Evolutionary conservation across 2,329 filamentous ascomycete species (phyloP).

Genomic region (Xylariaceae sp.): DNA sequence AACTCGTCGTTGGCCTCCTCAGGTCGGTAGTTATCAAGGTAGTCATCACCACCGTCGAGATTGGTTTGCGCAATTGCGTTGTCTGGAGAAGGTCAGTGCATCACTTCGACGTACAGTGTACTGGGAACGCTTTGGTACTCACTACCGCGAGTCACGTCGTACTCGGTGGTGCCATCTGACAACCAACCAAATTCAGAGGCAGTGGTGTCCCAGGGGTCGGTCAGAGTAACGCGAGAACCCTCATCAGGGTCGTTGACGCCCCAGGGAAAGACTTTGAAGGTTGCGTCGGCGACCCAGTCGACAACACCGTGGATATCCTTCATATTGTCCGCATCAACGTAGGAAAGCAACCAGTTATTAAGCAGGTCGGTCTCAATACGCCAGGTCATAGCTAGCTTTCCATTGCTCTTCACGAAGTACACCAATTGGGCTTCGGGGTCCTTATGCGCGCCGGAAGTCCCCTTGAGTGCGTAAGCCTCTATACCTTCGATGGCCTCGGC

Average conservation of each 20-base stretch:
- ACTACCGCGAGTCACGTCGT: slow-evolving; percentile 51
- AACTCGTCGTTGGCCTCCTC: slow-evolving; percentile 40
- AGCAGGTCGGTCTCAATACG: slow-evolving; percentile 54
- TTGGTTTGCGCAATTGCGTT: slow-evolving; percentile 55
- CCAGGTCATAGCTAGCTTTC: slow-evolving; percentile 49
- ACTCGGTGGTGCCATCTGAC: slow-evolving; percentile 43
- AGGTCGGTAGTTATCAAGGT: slow-evolving; percentile 50
- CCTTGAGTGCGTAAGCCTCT: slow-evolving; percentile 43
- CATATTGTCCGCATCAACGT: slow-evolving; percentile 48
- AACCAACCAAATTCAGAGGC: slow-evolving; percentile 53
- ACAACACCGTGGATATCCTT: slow-evolving; percentile 49
- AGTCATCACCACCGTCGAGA: slow-evolving; percentile 41
- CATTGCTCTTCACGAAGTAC: slow-evolving; percentile 48
- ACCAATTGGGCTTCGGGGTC: slow-evolving; percentile 54
- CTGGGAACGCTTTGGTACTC: slow-evolving; percentile 14
- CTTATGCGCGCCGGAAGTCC: slow-evolving; percentile 44
- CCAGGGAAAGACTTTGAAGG: slow-evolving; percentile 54
- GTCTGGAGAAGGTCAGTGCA: slow-evolving; percentile 29
- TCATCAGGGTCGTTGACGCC: slow-evolving; percentile 51
- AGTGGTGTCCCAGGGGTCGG: slow-evolving; percentile 44
- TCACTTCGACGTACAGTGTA: not conserved
- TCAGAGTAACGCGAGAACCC: slow-evolving; percentile 40
- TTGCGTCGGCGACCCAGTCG: slow-evolving; percentile 54
- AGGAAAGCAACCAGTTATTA: slow-evolving; percentile 56
- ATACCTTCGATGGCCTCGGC: slow-evolving; percentile 35